Conservation (phyloP, 1,284 basidiomycete genomes). For the Schizophyllum commune region DNA sequence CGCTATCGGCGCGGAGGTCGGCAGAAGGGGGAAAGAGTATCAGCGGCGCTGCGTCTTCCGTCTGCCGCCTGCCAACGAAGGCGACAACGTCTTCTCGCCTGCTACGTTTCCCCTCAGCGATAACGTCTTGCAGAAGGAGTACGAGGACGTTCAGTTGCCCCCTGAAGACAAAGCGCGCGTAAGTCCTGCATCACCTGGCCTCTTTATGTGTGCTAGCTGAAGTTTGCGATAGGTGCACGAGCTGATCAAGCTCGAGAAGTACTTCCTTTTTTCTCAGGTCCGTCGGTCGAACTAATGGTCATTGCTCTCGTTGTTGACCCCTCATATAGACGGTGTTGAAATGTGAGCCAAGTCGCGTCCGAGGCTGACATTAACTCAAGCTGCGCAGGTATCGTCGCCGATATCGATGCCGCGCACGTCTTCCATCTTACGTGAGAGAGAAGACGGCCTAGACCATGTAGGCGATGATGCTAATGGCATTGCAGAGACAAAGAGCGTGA, state of each 20-base stretch:
- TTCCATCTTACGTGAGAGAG: slow-evolving; percentile 27
- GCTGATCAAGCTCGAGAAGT: background rate
- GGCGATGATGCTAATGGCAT: background rate
- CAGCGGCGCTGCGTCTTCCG: slow-evolving; percentile 4
- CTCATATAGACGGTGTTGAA: background rate
- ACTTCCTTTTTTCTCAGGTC: background rate
- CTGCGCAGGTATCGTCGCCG: slow-evolving; percentile 26
- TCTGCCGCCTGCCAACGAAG: no score
- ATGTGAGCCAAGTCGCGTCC: no score
- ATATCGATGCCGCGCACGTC: slow-evolving; percentile 45
- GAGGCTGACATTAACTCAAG: no score
- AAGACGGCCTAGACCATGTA: background rate
- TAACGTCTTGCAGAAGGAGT: no score
- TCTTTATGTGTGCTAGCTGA: no score
- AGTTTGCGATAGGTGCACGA: background rate
- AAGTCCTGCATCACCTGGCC: no score
- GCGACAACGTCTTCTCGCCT: background rate
- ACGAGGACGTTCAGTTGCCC: no score
- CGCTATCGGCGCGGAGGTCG: slow-evolving; percentile 42
- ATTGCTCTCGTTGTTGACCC: no score
- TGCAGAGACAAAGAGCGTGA: slow-evolving; percentile 35
- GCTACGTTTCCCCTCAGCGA: no score
- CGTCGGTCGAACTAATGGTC: no score
- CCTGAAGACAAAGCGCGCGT: no score
- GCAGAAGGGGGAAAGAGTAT: slow-evolving; percentile 48